Evolutionary conservation across 345 rosid genomes (phyloP).

Genomic region (Arabidopsis suecica): DNA sequence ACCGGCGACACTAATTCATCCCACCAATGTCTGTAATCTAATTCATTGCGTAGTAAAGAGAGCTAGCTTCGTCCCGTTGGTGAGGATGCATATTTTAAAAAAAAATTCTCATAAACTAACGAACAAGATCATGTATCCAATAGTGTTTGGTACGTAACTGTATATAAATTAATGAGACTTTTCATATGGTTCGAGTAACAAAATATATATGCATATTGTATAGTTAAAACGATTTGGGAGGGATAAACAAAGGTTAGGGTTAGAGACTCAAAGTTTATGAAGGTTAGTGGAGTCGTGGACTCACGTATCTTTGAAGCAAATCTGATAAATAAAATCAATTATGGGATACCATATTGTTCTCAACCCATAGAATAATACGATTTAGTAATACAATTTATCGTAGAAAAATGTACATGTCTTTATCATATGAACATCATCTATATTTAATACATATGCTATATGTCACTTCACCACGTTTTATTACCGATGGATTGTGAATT

Average conservation of each 20-base stretch:
- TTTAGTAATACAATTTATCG: not conserved
- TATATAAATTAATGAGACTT: not conserved
- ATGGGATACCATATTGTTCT: slow-evolving; percentile 20
- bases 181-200: not conserved
- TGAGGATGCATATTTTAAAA: not conserved
- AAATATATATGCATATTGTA: not conserved
- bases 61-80: not conserved
- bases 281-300: slow-evolving; percentile 42
- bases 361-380: slow-evolving; percentile 7
- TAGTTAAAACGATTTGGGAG: not conserved
- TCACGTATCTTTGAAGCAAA: slow-evolving; percentile 35
- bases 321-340: not conserved
- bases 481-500: not conserved
- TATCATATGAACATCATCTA: slow-evolving; percentile 29
- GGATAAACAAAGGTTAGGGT: slow-evolving; percentile 25
- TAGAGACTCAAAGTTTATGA: slow-evolving; percentile 17
- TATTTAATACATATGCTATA: not conserved
- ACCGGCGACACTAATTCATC: not conserved
- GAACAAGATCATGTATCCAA: not conserved
- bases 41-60: not conserved
- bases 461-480: slow-evolving; percentile 41
- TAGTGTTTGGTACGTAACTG: slow-evolving; percentile 1
- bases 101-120: not conserved
- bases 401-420: slow-evolving; percentile 21
- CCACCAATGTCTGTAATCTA: not conserved